Percentiles rank a stretch among this genome's conserved stretches.
Conservation (phyloP, 768 basidiomycete genomes). For the Lentinula edodes region DNA sequence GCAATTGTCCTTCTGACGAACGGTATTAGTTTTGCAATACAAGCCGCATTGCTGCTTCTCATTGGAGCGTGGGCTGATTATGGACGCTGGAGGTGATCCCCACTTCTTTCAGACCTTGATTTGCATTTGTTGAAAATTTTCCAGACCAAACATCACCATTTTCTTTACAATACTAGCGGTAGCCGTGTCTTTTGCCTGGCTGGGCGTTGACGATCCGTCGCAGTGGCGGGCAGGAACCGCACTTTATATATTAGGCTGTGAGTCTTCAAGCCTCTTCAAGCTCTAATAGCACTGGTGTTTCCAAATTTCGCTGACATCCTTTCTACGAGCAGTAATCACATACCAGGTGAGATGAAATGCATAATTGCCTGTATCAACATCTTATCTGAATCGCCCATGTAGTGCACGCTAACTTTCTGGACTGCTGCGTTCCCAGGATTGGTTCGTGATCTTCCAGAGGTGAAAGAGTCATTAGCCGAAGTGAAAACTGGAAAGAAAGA, state of each 20-base stretch:
- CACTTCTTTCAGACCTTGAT: neutral
- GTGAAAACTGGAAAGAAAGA: slow-evolving; percentile 38
- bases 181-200: slow-evolving; percentile 71
- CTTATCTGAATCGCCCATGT: neutral
- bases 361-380: neutral
- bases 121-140: slow-evolving; percentile 1
- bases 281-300: neutral
- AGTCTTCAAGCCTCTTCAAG: slow-evolving; percentile 19
- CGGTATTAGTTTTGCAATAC: slow-evolving; percentile 74
- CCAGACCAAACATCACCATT: slow-evolving; percentile 71
- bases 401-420: slow-evolving; percentile 77
- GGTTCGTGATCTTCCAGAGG: slow-evolving; percentile 62
- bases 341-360: slow-evolving; percentile 46
- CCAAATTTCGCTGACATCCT: neutral
- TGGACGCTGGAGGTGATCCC: slow-evolving; percentile 62
- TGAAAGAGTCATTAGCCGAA: slow-evolving; percentile 44
- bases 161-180: slow-evolving; percentile 65
- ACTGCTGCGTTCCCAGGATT: slow-evolving; percentile 79
- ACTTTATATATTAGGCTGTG: slow-evolving; percentile 61
- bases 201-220: slow-evolving; percentile 61
- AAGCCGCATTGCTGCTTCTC: slow-evolving; percentile 57
- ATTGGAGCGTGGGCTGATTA: slow-evolving; percentile 83
- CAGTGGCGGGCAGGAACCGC: slow-evolving; percentile 59
- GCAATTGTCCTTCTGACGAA: slow-evolving; percentile 77
- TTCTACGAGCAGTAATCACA: slow-evolving; percentile 47